These are phyloP conservation scores for Agrocybe praecox DNA, from an alignment of 768 basidiomycete species.

Conservation along the genomic window DNA sequence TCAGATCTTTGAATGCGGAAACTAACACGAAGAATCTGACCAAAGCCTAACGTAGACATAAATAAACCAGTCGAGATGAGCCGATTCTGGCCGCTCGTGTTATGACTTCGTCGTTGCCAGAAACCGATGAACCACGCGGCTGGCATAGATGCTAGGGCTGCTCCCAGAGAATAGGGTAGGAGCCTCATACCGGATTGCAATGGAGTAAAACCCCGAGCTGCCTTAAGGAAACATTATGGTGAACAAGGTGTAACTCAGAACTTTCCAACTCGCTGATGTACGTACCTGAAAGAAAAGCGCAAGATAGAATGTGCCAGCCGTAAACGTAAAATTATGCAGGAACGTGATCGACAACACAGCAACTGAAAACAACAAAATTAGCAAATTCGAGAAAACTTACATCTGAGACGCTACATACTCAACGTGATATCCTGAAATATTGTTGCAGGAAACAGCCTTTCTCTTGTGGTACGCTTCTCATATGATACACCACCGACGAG, in stretches of 20 bases:
- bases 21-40: conserved; percentile 46
- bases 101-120: conserved; percentile 56
- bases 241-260: too few relatives aligned
- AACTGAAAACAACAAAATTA: conserved; percentile 40
- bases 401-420: conserved; percentile 39
- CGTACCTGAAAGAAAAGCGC: conserved; percentile 81
- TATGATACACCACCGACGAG: conserved; percentile 66
- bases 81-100: conserved; percentile 67
- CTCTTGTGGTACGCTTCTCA: conserved; percentile 66
- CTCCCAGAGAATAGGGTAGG: conserved; percentile 84
- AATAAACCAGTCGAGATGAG: conserved; percentile 65
- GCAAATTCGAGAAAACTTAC: conserved; percentile 3
- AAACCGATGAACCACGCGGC: conserved; percentile 82
- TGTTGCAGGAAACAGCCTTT: conserved; percentile 70
- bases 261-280: too few relatives aligned
- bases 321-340: conserved; percentile 84
- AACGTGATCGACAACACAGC: conserved; percentile 70
- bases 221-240: conserved; percentile 30
- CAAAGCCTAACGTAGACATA: conserved; percentile 73
- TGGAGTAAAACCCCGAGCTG: conserved; percentile 68
- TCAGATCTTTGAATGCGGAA: too few relatives aligned
- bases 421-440: conserved; percentile 63
- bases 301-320: conserved; percentile 84
- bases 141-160: conserved; percentile 83
- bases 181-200: conserved; percentile 73